A percentile compares a stretch with the other conserved stretches of the same genome.
These are phyloP conservation scores for Nephelium lappaceum DNA, from an alignment of 345 rosid species.

Conservation along the genomic window DNA sequence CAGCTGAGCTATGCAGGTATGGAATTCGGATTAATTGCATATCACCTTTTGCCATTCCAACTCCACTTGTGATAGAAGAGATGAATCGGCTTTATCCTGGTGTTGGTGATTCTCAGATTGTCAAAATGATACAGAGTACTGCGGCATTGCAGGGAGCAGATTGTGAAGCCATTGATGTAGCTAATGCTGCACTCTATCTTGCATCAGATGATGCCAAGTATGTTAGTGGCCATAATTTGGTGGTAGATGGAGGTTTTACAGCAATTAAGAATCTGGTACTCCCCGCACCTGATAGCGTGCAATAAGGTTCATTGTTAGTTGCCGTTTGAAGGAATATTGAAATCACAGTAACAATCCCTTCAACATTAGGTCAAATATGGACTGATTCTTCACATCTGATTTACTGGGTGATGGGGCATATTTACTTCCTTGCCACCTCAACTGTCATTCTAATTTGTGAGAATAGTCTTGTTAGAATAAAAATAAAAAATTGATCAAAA, in stretches of 20 bases:
- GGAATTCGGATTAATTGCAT: conserved; percentile 78
- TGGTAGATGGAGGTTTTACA: conserved; percentile 92
- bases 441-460: no score
- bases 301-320: conserved; percentile 10
- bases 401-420: no score
- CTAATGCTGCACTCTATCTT: conserved; percentile 81
- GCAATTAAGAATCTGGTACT: conserved; percentile 51
- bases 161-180: conserved; percentile 73
- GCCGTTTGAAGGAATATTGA: neutral
- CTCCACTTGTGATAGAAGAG: conserved; percentile 60
- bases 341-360: neutral
- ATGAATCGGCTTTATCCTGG: conserved; percentile 46
- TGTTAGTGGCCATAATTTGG: conserved; percentile 80
- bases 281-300: conserved; percentile 51
- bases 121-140: conserved; percentile 39
- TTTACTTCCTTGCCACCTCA: no score
- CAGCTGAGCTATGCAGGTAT: conserved; percentile 64
- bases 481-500: no score
- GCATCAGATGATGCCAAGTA: conserved; percentile 84
- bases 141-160: conserved; percentile 58
- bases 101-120: conserved; percentile 33
- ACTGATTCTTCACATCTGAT: no score
- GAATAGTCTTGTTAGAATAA: no score
- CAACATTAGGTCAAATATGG: no score
- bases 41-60: conserved; percentile 78